These are phyloP conservation scores for Tetrahymena malaccensis DNA, from an alignment of 73 alveolate genomes.

Conservation along the genomic window DNA sequence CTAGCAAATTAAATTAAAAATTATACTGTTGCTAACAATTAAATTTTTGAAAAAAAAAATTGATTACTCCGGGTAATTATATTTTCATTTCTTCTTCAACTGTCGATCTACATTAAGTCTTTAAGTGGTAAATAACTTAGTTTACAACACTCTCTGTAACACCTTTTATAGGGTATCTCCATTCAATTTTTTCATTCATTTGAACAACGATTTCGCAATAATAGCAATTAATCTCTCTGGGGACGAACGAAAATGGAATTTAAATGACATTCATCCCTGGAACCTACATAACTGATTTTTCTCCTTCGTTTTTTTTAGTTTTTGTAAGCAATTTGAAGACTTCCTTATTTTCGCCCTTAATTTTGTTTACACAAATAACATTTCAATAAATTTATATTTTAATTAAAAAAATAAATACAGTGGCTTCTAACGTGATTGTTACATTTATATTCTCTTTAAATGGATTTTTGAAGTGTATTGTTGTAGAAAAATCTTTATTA, in stretches of 20 bases:
- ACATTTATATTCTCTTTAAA: slow-evolving; percentile 85
- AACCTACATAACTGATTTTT: slow-evolving; percentile 69
- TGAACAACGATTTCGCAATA: slow-evolving; percentile 82
- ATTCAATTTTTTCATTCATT: slow-evolving; percentile 82
- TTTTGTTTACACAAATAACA: slow-evolving; percentile 15
- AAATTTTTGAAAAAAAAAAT: neutral
- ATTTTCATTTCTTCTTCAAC: slow-evolving; percentile 65
- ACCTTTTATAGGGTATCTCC: slow-evolving; percentile 95
- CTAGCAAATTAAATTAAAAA: too few species aligned
- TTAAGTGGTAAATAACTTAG: slow-evolving; percentile 76
- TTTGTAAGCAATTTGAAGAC: slow-evolving; percentile 79
- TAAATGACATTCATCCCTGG: slow-evolving; percentile 70
- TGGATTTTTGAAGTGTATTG: slow-evolving; percentile 93
- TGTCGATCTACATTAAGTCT: slow-evolving; percentile 82
- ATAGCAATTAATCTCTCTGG: slow-evolving; percentile 84
- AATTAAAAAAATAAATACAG: neutral
- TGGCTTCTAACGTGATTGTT: slow-evolving; percentile 36
- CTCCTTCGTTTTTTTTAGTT: slow-evolving; percentile 45
- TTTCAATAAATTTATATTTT: neutral
- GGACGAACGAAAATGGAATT: slow-evolving; percentile 91
- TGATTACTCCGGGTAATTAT: slow-evolving; percentile 57
- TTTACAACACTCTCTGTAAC: slow-evolving; percentile 92
- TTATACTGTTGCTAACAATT: neutral
- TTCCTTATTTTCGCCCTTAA: slow-evolving; percentile 53
- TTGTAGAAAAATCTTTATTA: slow-evolving; percentile 84